Evolutionary conservation across 495 filamentous ascomycete genomes (phyloP).

Genomic region (Trichoderma gamsii): DNA sequence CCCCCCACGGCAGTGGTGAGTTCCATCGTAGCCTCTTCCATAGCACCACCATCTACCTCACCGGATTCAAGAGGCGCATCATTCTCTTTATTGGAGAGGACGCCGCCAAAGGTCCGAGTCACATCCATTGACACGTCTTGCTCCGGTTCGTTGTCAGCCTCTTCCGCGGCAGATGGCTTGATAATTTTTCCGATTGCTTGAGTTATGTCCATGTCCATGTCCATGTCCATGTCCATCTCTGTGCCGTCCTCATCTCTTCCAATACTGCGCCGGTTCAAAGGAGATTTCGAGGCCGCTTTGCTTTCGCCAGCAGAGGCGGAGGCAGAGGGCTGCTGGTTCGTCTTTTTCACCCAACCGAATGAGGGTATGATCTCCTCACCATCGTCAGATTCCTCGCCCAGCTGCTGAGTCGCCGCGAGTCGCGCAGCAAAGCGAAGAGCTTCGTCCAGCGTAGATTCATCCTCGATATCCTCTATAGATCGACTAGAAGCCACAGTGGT

Average conservation of each 20-base stretch:
- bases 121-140: slow-evolving; percentile 83
- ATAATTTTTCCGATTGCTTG: slow-evolving; percentile 52
- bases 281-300: neutral
- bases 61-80: slow-evolving; percentile 16
- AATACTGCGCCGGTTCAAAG: neutral
- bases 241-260: slow-evolving; percentile 24
- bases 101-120: slow-evolving; percentile 75
- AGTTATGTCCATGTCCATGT: slow-evolving; percentile 54
- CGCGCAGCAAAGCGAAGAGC: slow-evolving; percentile 69
- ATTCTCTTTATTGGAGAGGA: slow-evolving; percentile 47
- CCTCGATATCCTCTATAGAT: slow-evolving; percentile 48
- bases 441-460: slow-evolving; percentile 61
- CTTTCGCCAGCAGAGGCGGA: neutral
- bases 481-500: slow-evolving; percentile 54
- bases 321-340: slow-evolving; percentile 13
- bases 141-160: slow-evolving; percentile 32
- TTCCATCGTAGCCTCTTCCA: slow-evolving; percentile 56
- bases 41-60: slow-evolving; percentile 24
- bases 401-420: slow-evolving; percentile 62
- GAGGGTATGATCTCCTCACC: slow-evolving; percentile 75
- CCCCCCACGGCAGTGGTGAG: slow-evolving; percentile 54
- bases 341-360: slow-evolving; percentile 42
- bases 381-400: slow-evolving; percentile 64
- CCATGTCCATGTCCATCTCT: slow-evolving; percentile 45
- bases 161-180: slow-evolving; percentile 25